Evolutionary conservation across 768 basidiomycete species (phyloP).

Genomic region (Tulasnella sp.): DNA sequence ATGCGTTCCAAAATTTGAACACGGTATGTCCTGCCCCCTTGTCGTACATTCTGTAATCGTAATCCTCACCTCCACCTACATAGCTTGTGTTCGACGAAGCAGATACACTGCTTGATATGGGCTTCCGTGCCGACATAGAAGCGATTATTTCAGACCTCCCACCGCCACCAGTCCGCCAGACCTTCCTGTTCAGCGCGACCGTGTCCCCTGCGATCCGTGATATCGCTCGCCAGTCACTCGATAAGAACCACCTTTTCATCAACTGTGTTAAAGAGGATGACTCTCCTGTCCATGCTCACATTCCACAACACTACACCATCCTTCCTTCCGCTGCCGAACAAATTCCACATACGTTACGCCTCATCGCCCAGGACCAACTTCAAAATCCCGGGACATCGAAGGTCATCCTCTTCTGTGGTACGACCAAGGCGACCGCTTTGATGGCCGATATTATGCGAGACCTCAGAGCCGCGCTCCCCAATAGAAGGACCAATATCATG

Average conservation of each 20-base stretch:
- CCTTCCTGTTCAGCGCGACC: constrained; percentile 85
- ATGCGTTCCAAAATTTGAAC: constrained; percentile 41
- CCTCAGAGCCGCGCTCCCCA: constrained; percentile 38
- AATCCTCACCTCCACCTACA: background rate
- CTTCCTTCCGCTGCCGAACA: constrained; percentile 54
- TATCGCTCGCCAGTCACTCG: constrained; percentile 49
- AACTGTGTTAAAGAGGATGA: constrained; percentile 53
- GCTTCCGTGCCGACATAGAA: constrained; percentile 78
- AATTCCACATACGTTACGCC: constrained; percentile 61
- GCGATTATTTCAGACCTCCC: constrained; percentile 56
- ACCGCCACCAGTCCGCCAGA: constrained; percentile 55
- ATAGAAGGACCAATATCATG: constrained; percentile 42
- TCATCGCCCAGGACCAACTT: constrained; percentile 84
- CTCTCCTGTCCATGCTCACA: constrained; percentile 55
- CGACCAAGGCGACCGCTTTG: constrained; percentile 74
- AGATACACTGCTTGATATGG: constrained; percentile 83
- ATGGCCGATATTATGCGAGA: constrained; percentile 50
- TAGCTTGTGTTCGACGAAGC: constrained; percentile 88
- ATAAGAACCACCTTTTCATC: constrained; percentile 53
- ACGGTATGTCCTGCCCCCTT: constrained; percentile 40
- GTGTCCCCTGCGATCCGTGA: constrained; percentile 59
- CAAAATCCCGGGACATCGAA: constrained; percentile 53
- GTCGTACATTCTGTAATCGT: constrained; percentile 14
- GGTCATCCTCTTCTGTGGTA: constrained; percentile 69
- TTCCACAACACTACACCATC: constrained; percentile 73